Evolutionary conservation across 352 stramenopile species (phyloP).

Genomic region (Phytophthora agathidicida): DNA sequence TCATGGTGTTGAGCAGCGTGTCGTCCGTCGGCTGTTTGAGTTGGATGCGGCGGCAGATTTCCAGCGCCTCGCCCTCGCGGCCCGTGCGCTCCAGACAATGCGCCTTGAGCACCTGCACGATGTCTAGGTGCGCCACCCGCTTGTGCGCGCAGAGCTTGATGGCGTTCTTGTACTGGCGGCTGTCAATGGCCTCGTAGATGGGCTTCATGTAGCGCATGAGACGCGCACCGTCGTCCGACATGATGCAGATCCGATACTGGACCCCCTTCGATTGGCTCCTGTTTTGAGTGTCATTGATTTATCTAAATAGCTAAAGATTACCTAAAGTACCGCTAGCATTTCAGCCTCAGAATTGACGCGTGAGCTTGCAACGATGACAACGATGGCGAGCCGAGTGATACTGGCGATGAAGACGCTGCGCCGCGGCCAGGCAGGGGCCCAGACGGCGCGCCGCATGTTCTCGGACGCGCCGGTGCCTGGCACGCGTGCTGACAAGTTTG

Average conservation of each 20-base stretch:
- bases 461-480: slow-evolving; percentile 30
- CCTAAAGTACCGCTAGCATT: too few species aligned
- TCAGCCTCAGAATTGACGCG: slow-evolving; percentile 16
- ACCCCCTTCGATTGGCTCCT: slow-evolving; percentile 2
- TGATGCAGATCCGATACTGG: slow-evolving; percentile 21
- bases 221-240: slow-evolving; percentile 61
- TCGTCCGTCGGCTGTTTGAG: slow-evolving; percentile 75
- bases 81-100: slow-evolving; percentile 85
- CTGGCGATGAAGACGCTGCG: slow-evolving; percentile 27
- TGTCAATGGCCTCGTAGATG: slow-evolving; percentile 89
- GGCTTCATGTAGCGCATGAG: slow-evolving; percentile 80
- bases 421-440: not conserved
- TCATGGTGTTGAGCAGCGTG: slow-evolving; percentile 86
- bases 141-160: slow-evolving; percentile 87
- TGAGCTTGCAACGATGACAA: slow-evolving; percentile 16
- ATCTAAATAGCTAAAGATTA: too few species aligned
- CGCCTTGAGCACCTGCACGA: slow-evolving; percentile 86
- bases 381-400: slow-evolving; percentile 40
- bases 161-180: slow-evolving; percentile 77
- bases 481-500: slow-evolving; percentile 65
- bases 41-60: slow-evolving; percentile 73
- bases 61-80: slow-evolving; percentile 68
- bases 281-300: too few species aligned
- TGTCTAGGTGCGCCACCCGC: slow-evolving; percentile 75
- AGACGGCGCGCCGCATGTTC: slow-evolving; percentile 41